A percentile compares a stretch with the other conserved stretches of the same genome.
phyloP scores from a whole-genome alignment of 2,329 filamentous ascomycete species.

The Didymella lethalis region DNA sequence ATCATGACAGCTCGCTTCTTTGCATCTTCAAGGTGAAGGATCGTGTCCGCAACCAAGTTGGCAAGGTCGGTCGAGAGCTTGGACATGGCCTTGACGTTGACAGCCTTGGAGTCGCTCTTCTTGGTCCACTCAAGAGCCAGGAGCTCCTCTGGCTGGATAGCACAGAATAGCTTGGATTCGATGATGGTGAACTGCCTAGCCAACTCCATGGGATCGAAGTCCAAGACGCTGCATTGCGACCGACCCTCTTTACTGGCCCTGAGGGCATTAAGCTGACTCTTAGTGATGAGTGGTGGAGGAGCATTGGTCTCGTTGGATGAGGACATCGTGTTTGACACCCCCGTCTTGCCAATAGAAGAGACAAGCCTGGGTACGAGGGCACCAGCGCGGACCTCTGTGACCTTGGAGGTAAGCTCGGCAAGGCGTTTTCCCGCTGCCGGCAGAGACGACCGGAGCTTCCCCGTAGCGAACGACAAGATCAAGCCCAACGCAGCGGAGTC shows the following conservation, averaged over 20 bases:
- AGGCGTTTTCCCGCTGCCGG: constrained; percentile 83
- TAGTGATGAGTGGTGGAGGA: constrained; percentile 74
- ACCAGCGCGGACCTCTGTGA: constrained; percentile 71
- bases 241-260: constrained; percentile 77
- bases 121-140: constrained; percentile 95
- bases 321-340: constrained; percentile 74
- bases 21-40: constrained; percentile 84
- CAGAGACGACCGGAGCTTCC: constrained; percentile 71
- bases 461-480: constrained; percentile 81
- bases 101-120: constrained; percentile 77
- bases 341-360: constrained; percentile 88
- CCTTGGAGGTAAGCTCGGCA: constrained; percentile 78
- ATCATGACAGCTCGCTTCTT: constrained; percentile 91
- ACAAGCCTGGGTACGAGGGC: constrained; percentile 82
- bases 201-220: constrained; percentile 90
- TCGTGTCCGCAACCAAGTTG: constrained; percentile 91
- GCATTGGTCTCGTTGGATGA: constrained; percentile 74
- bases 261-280: constrained; percentile 77
- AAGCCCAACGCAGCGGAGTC: constrained; percentile 78
- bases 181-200: constrained; percentile 92
- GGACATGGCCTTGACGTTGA: constrained; percentile 94
- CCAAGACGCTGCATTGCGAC: constrained; percentile 76
- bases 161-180: constrained; percentile 89
- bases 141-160: constrained; percentile 90
- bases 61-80: constrained; percentile 90